Evolutionary conservation across 805 yeast genomes (phyloP).

Genomic region (Candida nitratophila): DNA sequence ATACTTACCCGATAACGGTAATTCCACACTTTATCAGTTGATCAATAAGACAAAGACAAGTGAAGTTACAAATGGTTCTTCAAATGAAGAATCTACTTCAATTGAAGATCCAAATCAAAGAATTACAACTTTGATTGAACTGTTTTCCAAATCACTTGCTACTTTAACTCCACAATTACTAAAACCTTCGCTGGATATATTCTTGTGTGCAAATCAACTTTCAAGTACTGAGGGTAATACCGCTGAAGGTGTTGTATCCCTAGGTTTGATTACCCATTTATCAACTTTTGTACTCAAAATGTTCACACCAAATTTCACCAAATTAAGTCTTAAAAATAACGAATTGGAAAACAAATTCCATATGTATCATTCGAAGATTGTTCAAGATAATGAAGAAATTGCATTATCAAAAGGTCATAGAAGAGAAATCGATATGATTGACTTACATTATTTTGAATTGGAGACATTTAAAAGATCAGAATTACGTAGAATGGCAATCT

Average conservation of each 20-base stretch:
- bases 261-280: slow-evolving; percentile 74
- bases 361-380: slow-evolving; percentile 73
- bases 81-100: neutral
- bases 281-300: slow-evolving; percentile 68
- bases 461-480: slow-evolving; percentile 73
- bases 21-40: slow-evolving; percentile 68
- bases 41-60: slow-evolving; percentile 38
- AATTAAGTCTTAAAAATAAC: slow-evolving; percentile 66
- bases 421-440: slow-evolving; percentile 70
- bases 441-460: slow-evolving; percentile 72
- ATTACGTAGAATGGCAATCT: slow-evolving; percentile 62
- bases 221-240: slow-evolving; percentile 58
- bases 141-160: slow-evolving; percentile 65
- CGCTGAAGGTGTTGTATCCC: slow-evolving; percentile 70
- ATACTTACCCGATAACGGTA: slow-evolving; percentile 63
- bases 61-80: neutral
- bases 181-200: slow-evolving; percentile 74
- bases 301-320: slow-evolving; percentile 88
- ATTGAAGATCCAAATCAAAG: slow-evolving; percentile 77
- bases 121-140: slow-evolving; percentile 71
- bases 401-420: slow-evolving; percentile 79
- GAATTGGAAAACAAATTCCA: slow-evolving; percentile 80
- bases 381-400: slow-evolving; percentile 75
- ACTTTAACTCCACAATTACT: slow-evolving; percentile 75
- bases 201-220: slow-evolving; percentile 74